Evolutionary conservation across 441 rosid genomes (phyloP).

Genomic region (Mallotus repandus): DNA sequence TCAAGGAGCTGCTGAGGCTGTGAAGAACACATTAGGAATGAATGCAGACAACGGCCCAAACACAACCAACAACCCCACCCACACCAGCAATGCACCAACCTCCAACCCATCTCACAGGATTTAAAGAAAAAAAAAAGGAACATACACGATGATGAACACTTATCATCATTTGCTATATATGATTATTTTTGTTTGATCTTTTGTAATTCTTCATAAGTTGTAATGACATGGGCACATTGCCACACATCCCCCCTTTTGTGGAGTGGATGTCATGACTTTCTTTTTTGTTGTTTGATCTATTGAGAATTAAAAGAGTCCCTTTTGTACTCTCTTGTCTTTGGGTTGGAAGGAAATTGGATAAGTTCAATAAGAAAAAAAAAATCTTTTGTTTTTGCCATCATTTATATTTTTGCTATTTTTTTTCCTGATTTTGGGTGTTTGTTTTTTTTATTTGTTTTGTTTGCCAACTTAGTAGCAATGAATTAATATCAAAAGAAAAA

Average conservation of each 20-base stretch:
- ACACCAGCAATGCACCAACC: background rate
- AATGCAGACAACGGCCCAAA: constrained; percentile 23
- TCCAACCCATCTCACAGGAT: background rate
- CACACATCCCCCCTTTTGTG: background rate
- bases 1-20: constrained; percentile 50
- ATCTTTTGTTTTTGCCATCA: too few species aligned
- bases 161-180: background rate
- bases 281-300: background rate
- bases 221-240: background rate
- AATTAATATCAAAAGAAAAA: too few species aligned
- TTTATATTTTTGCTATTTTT: too few species aligned
- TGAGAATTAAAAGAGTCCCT: background rate
- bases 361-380: too few species aligned
- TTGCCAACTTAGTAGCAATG: too few species aligned
- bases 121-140: background rate
- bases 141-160: background rate
- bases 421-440: too few species aligned
- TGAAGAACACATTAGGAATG: constrained; percentile 55
- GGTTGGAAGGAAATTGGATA: too few species aligned
- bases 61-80: constrained; percentile 1
- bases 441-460: too few species aligned
- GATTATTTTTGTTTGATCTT: background rate
- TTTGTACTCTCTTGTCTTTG: background rate
- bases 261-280: background rate
- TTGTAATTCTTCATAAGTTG: background rate